These are phyloP conservation scores for Diplodia mutila DNA, from an alignment of 2,329 filamentous ascomycete species.

Conservation along the genomic window DNA sequence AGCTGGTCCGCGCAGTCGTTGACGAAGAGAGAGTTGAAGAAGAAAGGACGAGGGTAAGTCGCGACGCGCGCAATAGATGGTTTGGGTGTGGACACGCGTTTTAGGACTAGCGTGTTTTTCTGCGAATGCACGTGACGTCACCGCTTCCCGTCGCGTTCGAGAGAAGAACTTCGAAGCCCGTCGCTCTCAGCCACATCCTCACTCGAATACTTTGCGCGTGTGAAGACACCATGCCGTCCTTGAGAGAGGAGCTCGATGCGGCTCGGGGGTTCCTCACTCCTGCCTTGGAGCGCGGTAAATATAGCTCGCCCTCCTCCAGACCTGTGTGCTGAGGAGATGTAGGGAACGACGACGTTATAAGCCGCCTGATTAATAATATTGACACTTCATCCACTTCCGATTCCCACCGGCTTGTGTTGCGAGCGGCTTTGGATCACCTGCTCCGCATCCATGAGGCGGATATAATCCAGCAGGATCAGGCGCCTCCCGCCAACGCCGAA, in stretches of 20 bases:
- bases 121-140: slow-evolving; percentile 21
- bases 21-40: slow-evolving; percentile 14
- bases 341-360: slow-evolving; percentile 23
- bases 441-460: slow-evolving; percentile 41
- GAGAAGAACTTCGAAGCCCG: slow-evolving; percentile 10
- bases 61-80: neutral
- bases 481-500: slow-evolving; percentile 29
- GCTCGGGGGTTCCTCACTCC: slow-evolving; percentile 28
- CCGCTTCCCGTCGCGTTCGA: neutral
- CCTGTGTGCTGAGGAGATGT: slow-evolving; percentile 9
- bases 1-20: slow-evolving; percentile 19
- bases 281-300: slow-evolving; percentile 20
- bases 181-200: neutral
- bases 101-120: slow-evolving; percentile 24
- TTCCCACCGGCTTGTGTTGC: neutral
- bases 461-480: slow-evolving; percentile 30
- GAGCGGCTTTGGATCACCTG: slow-evolving; percentile 37
- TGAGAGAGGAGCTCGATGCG: slow-evolving; percentile 39
- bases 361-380: neutral
- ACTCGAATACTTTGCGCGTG: neutral
- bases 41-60: neutral
- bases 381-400: neutral
- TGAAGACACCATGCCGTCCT: slow-evolving; percentile 20
- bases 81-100: slow-evolving; percentile 20
- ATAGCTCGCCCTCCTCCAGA: neutral